phyloP scores from a whole-genome alignment of 106 monocot species.

The Gastrodia elata region DNA sequence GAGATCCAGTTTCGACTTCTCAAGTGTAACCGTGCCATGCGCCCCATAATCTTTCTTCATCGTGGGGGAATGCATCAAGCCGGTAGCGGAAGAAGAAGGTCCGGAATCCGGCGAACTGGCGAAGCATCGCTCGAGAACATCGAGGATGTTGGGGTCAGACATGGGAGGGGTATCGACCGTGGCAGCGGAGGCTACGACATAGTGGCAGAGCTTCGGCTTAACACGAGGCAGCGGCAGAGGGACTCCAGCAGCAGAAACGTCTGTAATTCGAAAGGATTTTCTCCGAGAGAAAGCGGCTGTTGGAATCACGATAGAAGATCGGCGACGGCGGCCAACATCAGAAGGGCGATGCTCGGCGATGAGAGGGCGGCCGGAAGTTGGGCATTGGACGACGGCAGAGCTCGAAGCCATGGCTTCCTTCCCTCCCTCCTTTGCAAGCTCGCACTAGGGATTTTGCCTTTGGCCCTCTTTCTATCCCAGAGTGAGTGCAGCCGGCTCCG shows the following conservation, averaged over 20 bases:
- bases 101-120: conserved; percentile 6
- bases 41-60: conserved; percentile 72
- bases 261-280: not conserved
- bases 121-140: conserved; percentile 65
- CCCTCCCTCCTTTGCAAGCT: not conserved
- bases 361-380: conserved; percentile 1
- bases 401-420: conserved; percentile 2
- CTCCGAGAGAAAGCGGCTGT: not conserved
- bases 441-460: not conserved
- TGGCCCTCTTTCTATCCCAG: not conserved
- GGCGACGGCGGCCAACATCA: not conserved
- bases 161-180: not conserved
- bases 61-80: conserved; percentile 14
- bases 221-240: not conserved
- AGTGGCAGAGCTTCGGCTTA: not conserved
- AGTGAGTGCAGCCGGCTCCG: not conserved
- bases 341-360: not conserved
- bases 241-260: not conserved
- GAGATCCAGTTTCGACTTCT: conserved; percentile 81
- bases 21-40: conserved; percentile 59
- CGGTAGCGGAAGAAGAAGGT: conserved; percentile 4
- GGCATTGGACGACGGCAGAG: not conserved
- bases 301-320: not conserved
- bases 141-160: not conserved
- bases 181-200: not conserved